phyloP scores from a whole-genome alignment of 2,329 filamentous ascomycete genomes.

The Cladosporium sp. region DNA sequence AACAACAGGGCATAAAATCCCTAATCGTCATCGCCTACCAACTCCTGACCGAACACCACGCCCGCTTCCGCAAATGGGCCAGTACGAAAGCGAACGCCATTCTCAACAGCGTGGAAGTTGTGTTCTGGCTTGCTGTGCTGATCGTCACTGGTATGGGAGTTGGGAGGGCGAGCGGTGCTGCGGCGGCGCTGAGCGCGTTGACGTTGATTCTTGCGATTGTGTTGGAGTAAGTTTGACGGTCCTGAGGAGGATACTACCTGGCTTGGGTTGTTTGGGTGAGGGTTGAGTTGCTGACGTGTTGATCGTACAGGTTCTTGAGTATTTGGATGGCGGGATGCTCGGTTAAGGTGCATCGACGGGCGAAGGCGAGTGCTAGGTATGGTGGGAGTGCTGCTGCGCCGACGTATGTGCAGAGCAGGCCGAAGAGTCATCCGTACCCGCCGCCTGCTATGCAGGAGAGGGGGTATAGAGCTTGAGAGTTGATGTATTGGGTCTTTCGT shows the following conservation, averaged over 20 bases:
- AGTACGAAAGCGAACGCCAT: constrained; percentile 45
- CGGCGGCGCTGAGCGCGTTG: constrained; percentile 6
- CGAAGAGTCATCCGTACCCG: background rate
- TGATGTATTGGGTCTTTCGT: background rate
- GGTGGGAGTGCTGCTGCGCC: background rate
- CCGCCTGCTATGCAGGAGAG: background rate
- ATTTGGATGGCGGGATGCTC: constrained; percentile 15
- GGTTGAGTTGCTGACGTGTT: background rate
- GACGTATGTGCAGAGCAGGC: background rate
- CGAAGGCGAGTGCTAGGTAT: background rate
- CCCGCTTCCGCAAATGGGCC: constrained; percentile 38
- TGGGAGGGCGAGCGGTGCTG: background rate
- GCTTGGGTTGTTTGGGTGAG: background rate
- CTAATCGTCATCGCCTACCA: constrained; percentile 45
- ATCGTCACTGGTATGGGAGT: constrained; percentile 22
- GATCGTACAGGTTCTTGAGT: background rate
- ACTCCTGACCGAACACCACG: constrained; percentile 40
- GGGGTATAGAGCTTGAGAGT: background rate
- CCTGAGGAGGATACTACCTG: too few species aligned
- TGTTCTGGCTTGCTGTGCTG: constrained; percentile 45
- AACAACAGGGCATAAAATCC: constrained; percentile 37
- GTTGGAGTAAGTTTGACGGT: constrained; percentile 12
- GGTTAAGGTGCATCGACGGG: constrained; percentile 6
- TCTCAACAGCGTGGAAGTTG: constrained; percentile 44
- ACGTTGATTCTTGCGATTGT: constrained; percentile 4